phyloP scores from a whole-genome alignment of 2,329 filamentous ascomycete species.

The Trichothecium sympodiale region DNA sequence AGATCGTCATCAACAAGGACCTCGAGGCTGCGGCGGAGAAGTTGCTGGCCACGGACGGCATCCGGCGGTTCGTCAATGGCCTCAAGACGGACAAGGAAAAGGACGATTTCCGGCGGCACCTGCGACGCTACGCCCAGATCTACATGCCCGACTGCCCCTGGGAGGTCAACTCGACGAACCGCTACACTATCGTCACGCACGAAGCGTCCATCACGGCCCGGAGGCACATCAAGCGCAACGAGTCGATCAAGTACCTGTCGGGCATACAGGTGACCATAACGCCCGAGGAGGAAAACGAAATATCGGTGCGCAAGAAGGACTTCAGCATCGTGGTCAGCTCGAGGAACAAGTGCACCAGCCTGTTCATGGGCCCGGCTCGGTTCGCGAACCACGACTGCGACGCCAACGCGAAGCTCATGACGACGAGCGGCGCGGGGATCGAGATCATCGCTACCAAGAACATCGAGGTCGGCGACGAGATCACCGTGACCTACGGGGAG shows the following conservation, averaged over 20 bases:
- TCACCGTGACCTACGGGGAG: constrained; percentile 91
- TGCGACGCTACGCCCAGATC: constrained; percentile 84
- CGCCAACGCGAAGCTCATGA: constrained; percentile 81
- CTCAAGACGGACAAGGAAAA: constrained; percentile 69
- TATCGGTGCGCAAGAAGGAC: constrained; percentile 75
- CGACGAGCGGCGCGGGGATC: constrained; percentile 75
- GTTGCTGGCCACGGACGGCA: constrained; percentile 60
- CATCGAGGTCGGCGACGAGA: constrained; percentile 83
- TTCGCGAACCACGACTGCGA: constrained; percentile 97
- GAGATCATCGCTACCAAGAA: constrained; percentile 76
- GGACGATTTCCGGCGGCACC: constrained; percentile 74
- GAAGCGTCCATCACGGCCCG: constrained; percentile 83
- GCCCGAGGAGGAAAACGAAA: constrained; percentile 74
- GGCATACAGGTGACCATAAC: constrained; percentile 91
- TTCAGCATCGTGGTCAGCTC: constrained; percentile 96
- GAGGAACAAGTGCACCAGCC: constrained; percentile 76
- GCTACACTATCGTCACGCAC: constrained; percentile 83
- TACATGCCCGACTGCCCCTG: constrained; percentile 91
- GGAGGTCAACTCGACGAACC: constrained; percentile 83
- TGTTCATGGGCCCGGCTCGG: constrained; percentile 89
- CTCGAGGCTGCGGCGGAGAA: constrained; percentile 57
- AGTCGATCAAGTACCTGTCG: constrained; percentile 80
- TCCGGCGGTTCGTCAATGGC: constrained; percentile 57
- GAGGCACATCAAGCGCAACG: constrained; percentile 65
- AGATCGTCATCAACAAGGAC: constrained; percentile 68